These are phyloP conservation scores for Scutellaria barbata DNA, from an alignment of 257 asterid species.

Conservation along the genomic window DNA sequence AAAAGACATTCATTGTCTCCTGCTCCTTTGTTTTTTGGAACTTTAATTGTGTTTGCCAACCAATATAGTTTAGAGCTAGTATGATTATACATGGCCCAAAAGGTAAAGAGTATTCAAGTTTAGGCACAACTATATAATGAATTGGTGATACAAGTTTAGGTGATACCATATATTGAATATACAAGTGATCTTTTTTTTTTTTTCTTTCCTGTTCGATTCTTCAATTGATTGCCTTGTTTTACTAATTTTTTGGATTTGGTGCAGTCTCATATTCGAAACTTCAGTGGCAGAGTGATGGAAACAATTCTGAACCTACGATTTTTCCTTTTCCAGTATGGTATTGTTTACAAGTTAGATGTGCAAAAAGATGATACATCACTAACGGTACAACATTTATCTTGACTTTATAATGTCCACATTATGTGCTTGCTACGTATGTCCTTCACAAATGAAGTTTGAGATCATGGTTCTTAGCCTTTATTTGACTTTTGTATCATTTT, in stretches of 20 bases:
- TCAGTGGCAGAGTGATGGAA: conserved; percentile 90
- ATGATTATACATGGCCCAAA: background rate
- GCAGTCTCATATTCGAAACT: conserved; percentile 94
- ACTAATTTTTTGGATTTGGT: conserved; percentile 13
- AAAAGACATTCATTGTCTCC: background rate
- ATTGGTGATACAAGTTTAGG: background rate
- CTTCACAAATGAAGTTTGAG: background rate
- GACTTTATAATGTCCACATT: conserved; percentile 7
- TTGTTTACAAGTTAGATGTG: conserved; percentile 76
- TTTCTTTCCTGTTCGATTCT: background rate
- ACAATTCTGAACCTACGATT: conserved; percentile 89
- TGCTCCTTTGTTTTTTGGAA: background rate
- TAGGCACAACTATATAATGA: background rate
- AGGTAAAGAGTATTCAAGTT: background rate
- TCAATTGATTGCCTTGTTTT: background rate
- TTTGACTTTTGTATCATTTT: conserved; percentile 13
- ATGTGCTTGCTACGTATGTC: background rate
- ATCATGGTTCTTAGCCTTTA: background rate
- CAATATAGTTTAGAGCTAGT: too few relatives aligned
- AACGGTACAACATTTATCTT: conserved; percentile 54
- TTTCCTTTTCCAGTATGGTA: conserved; percentile 91
- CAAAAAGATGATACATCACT: conserved; percentile 78
- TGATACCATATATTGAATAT: background rate
- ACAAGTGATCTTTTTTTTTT: background rate
- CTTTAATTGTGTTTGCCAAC: background rate